Conservation (phyloP, 176 grass and related monocot genomes). For the Triticum aestivum region DNA sequence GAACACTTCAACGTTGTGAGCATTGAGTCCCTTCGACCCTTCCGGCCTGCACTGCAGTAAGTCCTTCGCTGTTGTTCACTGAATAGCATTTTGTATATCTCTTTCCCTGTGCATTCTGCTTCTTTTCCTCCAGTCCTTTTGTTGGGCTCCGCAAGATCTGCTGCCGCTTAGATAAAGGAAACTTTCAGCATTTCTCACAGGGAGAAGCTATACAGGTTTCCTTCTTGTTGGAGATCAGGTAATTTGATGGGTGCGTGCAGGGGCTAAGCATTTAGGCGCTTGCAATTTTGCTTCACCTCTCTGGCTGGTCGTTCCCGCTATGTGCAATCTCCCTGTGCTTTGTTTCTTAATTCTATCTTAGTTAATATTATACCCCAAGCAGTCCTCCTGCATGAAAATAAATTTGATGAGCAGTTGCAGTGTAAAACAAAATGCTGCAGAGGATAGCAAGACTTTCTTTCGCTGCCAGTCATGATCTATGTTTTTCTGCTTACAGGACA, state of each 20-base stretch:
- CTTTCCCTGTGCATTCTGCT: background rate
- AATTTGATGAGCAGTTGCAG: background rate
- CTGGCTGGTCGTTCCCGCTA: too few species aligned
- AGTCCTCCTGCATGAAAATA: too few species aligned
- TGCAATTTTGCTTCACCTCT: too few species aligned
- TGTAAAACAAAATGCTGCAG: background rate
- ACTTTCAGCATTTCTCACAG: background rate
- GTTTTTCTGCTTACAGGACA: background rate
- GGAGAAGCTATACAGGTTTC: background rate
- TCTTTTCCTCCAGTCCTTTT: background rate
- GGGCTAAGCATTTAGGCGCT: too few species aligned
- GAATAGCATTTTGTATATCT: background rate
- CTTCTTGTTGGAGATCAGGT: too few species aligned
- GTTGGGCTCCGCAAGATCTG: background rate
- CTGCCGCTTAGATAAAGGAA: background rate
- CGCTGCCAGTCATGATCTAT: background rate
- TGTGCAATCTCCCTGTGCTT: too few species aligned
- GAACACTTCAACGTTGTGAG: background rate
- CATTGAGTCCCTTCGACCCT: background rate
- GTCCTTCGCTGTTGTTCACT: background rate
- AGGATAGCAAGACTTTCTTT: background rate
- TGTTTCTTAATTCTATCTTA: too few species aligned
- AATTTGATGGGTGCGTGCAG: too few species aligned
- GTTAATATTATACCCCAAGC: too few species aligned
- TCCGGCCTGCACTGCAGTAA: background rate